Percentiles rank a stretch among this genome's conserved stretches.
Evolutionary conservation across 2,329 filamentous ascomycete genomes (phyloP).

Genomic region (Amylocarpus encephaloides): DNA sequence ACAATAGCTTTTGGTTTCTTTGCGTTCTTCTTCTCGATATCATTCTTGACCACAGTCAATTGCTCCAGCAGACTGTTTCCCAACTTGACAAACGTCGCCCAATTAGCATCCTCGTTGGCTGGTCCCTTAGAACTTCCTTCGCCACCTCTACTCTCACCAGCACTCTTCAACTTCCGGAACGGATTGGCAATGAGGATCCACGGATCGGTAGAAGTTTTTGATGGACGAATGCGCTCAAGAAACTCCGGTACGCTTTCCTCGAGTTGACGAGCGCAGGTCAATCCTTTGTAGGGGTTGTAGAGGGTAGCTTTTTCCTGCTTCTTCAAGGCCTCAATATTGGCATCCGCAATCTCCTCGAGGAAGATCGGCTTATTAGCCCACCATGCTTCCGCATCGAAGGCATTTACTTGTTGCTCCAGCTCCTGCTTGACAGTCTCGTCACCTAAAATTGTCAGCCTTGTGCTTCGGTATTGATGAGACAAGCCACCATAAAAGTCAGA

Average conservation of each 20-base stretch:
- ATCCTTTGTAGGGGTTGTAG: conserved; percentile 54
- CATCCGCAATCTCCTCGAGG: conserved; percentile 32
- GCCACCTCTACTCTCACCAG: conserved; percentile 15
- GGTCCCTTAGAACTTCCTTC: conserved; percentile 27
- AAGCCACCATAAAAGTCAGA: conserved; percentile 51
- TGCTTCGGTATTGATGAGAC: not conserved
- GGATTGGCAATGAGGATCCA: conserved; percentile 75
- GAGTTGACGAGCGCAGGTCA: conserved; percentile 51
- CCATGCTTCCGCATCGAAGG: conserved; percentile 47
- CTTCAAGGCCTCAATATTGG: conserved; percentile 14
- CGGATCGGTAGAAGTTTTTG: conserved; percentile 37
- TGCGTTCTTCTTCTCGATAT: conserved; percentile 41
- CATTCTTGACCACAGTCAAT: conserved; percentile 35
- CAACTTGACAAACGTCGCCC: conserved; percentile 15
- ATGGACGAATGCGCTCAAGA: conserved; percentile 60
- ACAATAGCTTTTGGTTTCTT: conserved; percentile 16
- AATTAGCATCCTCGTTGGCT: conserved; percentile 19
- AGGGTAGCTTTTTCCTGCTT: conserved; percentile 23
- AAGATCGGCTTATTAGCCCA: conserved; percentile 35
- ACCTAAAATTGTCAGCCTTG: conserved; percentile 38
- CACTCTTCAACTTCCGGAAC: conserved; percentile 29
- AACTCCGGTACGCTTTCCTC: conserved; percentile 60
- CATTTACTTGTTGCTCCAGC: conserved; percentile 44
- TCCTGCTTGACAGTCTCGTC: conserved; percentile 42
- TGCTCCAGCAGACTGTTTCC: conserved; percentile 29